Conservation (phyloP, 768 basidiomycete species). For the Polyporus arcularius region DNA sequence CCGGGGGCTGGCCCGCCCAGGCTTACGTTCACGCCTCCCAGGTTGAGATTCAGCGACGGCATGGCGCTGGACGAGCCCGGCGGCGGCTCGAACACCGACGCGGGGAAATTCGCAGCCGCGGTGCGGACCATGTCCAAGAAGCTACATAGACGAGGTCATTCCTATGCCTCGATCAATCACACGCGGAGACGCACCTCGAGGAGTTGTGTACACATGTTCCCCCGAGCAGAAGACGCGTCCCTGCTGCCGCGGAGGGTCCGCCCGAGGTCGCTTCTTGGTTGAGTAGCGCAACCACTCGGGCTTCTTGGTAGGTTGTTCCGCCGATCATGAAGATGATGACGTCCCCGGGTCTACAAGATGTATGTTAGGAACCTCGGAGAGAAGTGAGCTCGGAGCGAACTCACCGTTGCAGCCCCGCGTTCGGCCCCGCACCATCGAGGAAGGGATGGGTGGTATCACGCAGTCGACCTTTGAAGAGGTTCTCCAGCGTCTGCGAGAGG, state of each 20-base stretch:
- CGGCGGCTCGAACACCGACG: constrained; percentile 72
- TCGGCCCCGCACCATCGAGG: constrained; percentile 68
- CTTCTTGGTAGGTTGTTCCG: constrained; percentile 96
- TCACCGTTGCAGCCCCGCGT: constrained; percentile 73
- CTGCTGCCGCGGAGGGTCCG: constrained; percentile 46
- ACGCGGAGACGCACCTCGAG: constrained; percentile 58
- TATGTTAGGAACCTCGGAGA: background rate
- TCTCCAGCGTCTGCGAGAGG: constrained; percentile 88
- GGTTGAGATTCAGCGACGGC: constrained; percentile 85
- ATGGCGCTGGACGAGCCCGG: constrained; percentile 72
- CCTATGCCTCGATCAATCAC: constrained; percentile 5
- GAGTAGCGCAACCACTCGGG: constrained; percentile 77
- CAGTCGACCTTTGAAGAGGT: constrained; percentile 81
- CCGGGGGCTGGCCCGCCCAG: constrained; percentile 89
- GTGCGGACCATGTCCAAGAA: constrained; percentile 88
- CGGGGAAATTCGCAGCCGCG: constrained; percentile 62
- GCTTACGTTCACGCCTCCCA: constrained; percentile 90
- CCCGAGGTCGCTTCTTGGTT: constrained; percentile 76
- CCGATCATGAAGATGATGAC: constrained; percentile 97
- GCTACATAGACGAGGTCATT: constrained; percentile 40
- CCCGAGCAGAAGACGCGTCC: constrained; percentile 81
- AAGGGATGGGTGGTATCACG: constrained; percentile 92
- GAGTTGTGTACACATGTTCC: constrained; percentile 97
- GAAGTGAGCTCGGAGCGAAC: background rate
- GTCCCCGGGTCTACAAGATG: constrained; percentile 49